Percentiles rank a stretch among this genome's conserved stretches.
phyloP scores from a whole-genome alignment of 352 stramenopile species.

The Globisporangium emineosum region DNA sequence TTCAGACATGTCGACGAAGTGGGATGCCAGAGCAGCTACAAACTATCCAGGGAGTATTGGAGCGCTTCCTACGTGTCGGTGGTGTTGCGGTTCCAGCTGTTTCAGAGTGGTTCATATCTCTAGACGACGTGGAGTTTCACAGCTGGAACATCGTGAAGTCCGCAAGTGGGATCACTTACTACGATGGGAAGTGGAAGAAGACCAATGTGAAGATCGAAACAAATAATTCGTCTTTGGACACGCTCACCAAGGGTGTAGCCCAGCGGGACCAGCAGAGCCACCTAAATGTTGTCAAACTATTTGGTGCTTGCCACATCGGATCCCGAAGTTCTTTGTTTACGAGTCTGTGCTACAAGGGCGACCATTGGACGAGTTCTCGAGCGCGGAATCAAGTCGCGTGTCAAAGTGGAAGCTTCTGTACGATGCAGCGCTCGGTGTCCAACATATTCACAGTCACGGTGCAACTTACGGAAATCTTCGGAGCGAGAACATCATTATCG shows the following conservation, averaged over 20 bases:
- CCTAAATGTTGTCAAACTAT: slow-evolving; percentile 8
- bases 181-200: background rate
- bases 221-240: background rate
- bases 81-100: background rate
- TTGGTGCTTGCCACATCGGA: background rate
- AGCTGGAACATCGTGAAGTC: background rate
- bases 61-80: background rate
- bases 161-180: background rate
- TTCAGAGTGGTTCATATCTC: slow-evolving; percentile 8
- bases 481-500: slow-evolving; percentile 12
- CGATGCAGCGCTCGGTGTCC: slow-evolving; percentile 15
- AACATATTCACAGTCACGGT: too few relatives aligned
- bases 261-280: slow-evolving; percentile 8
- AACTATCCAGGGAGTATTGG: background rate
- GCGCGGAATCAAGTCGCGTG: background rate
- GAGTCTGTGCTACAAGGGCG: background rate
- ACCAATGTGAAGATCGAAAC: slow-evolving; percentile 1
- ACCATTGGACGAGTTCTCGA: background rate
- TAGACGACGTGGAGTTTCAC: slow-evolving; percentile 8
- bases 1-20: background rate
- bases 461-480: background rate
- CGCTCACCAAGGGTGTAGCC: background rate
- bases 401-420: slow-evolving; percentile 19
- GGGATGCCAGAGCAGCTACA: background rate
- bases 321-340: background rate